phyloP scores from a whole-genome alignment of 345 rosid genomes.

The Dipteronia dyeriana region DNA sequence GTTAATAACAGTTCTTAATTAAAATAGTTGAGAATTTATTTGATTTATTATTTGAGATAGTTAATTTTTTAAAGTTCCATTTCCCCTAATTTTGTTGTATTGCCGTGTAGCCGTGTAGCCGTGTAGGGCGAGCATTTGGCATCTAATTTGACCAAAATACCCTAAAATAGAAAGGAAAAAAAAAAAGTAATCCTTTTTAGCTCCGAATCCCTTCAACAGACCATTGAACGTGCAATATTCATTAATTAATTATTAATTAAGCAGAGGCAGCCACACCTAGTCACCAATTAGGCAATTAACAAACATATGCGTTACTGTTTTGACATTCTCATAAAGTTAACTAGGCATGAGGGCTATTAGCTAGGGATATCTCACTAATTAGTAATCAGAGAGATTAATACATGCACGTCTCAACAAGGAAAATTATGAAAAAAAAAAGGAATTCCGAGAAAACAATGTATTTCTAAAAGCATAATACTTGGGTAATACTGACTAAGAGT shows the following conservation, averaged over 20 bases:
- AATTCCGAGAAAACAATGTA: background rate
- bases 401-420: slow-evolving; percentile 14
- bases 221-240: background rate
- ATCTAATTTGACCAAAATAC: too few species aligned
- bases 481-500: too few species aligned
- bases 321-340: slow-evolving; percentile 18
- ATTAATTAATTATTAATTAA: background rate
- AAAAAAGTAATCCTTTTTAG: background rate
- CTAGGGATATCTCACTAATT: background rate
- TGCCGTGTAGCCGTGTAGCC: too few species aligned
- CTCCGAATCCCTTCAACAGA: background rate
- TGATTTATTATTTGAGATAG: too few species aligned
- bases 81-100: background rate
- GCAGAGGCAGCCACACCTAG: background rate
- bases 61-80: too few species aligned
- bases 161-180: background rate
- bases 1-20: too few species aligned
- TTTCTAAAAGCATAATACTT: too few species aligned
- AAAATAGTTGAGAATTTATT: too few species aligned
- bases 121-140: background rate
- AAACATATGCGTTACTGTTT: slow-evolving; percentile 14
- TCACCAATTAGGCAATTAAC: background rate
- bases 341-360: too few species aligned
- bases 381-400: slow-evolving; percentile 6
- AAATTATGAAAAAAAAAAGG: slow-evolving; percentile 10